Evolutionary conservation across 1,284 basidiomycete species (phyloP).

Genomic region (Apiotrichum laibachii): DNA sequence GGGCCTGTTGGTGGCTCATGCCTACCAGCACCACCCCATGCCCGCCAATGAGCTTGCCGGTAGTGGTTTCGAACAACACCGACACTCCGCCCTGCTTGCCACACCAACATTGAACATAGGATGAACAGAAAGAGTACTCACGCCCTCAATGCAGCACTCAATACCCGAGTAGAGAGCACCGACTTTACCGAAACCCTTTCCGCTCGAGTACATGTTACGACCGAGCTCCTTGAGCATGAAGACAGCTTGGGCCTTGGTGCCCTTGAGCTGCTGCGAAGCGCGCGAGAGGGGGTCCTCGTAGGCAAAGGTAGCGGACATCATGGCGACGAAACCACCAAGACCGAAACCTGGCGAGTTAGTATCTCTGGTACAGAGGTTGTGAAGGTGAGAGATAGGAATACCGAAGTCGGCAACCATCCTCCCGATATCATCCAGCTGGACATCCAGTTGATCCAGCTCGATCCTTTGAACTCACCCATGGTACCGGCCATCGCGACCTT

Average conservation of each 20-base stretch:
- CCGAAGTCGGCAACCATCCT: no score
- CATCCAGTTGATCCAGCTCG: no score
- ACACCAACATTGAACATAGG: no score
- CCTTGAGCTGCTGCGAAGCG: slow-evolving; percentile 53
- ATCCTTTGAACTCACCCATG: slow-evolving; percentile 61
- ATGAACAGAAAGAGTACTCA: slow-evolving; percentile 55
- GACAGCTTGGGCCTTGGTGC: slow-evolving; percentile 59
- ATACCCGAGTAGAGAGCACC: slow-evolving; percentile 89
- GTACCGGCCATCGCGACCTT: slow-evolving; percentile 78
- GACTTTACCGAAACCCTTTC: slow-evolving; percentile 92
- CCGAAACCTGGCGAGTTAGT: slow-evolving; percentile 65
- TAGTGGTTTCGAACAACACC: no score
- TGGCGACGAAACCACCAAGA: slow-evolving; percentile 90
- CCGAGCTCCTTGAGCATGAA: slow-evolving; percentile 95
- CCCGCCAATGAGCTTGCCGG: no score
- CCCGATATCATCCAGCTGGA: no score
- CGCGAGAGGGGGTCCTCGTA: slow-evolving; percentile 90
- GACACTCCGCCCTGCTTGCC: no score
- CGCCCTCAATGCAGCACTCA: slow-evolving; percentile 94
- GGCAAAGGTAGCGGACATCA: slow-evolving; percentile 92
- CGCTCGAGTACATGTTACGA: slow-evolving; percentile 81
- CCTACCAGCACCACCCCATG: no score
- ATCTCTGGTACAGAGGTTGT: not conserved
- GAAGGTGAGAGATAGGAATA: no score
- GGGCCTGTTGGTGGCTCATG: no score